Evolutionary conservation across 2,329 filamentous ascomycete species (phyloP), one percentile per base, ranked within the genome.

Genomic region (Botrytis porri): DNA sequence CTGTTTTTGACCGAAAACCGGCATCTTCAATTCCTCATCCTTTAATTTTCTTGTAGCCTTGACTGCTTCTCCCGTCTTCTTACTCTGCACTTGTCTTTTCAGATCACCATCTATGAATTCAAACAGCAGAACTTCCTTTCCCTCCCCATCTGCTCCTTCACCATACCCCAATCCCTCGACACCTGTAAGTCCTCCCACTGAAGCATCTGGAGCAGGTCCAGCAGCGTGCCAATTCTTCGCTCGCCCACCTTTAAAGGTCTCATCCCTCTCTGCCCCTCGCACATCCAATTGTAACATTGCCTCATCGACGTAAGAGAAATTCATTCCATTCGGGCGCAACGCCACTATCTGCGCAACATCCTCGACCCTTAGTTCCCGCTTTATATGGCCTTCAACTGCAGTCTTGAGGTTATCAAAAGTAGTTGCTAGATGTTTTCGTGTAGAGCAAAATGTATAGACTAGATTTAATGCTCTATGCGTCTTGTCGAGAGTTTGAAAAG

Each of bases 391-490:
- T 81, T 98, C 94, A 0, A 98, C 95, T 0, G 95, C 89, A 14
- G 89, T 88, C 77, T 91, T 94, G 64, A 99, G 92, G 9, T 92
- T 97, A 25, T 96, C 92, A 77, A 98, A 94, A 0, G 95, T 98
- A 0, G 96, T 98, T 0, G 93, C 90, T 41, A 98, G 87, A 78
- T 98, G 93, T 80, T 97, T 98, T 63, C 96, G 90, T 1, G 95
- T 95, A 80, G 91, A 96, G 83, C 94, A 97, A 80, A 99, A 98
- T 0, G 96, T 98, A 78, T 94, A 97, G 0, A 98, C 94, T 2
- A 98, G 84, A 78, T 97, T 99, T 74, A 99, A 84, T 1, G 96
- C 95, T 74, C 90, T 88, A 81, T 98, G 93, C 0, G 91, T 92
- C 80, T 91, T 90, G 39, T 92, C 89, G 14, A 98, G 86, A 60